Conservation (phyloP, 2,329 filamentous ascomycete species). For the Trichothecium sympodiale region DNA sequence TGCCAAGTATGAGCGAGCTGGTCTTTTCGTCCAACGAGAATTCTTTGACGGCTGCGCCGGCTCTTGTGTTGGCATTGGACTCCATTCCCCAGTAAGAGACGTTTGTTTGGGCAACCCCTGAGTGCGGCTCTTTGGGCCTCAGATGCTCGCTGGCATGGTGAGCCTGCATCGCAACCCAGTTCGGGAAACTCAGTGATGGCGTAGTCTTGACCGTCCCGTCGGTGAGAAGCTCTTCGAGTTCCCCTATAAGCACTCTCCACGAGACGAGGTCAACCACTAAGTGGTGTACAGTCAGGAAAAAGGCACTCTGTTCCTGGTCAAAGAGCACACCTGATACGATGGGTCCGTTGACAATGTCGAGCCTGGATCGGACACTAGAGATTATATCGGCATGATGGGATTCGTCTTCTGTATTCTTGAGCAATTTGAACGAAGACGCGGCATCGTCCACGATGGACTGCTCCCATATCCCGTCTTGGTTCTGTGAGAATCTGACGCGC, state of each 20-base stretch:
- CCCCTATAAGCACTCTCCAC: constrained; percentile 31
- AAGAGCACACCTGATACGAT: constrained; percentile 8
- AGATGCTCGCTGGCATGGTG: constrained; percentile 11
- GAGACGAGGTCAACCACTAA: constrained; percentile 33
- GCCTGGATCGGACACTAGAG: constrained; percentile 1
- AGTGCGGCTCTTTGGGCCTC: not conserved
- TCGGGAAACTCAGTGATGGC: constrained; percentile 18
- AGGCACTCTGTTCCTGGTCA: constrained; percentile 6
- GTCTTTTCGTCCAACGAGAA: not conserved
- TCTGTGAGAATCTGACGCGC: constrained; percentile 6
- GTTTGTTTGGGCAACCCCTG: not conserved
- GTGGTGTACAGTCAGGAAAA: constrained; percentile 25
- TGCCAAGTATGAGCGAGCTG: not conserved
- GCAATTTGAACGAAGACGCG: constrained; percentile 5
- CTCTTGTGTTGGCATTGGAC: not conserved
- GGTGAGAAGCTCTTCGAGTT: constrained; percentile 27
- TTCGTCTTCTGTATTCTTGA: not conserved
- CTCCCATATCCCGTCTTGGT: constrained; percentile 1
- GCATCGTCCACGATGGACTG: constrained; percentile 4
- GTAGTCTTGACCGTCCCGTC: constrained; percentile 1
- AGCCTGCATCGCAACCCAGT: constrained; percentile 21
- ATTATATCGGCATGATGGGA: not conserved
- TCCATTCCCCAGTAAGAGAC: constrained; percentile 6
- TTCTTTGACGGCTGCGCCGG: not conserved
- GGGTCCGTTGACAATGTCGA: constrained; percentile 5